These are phyloP conservation scores for Didymellaceae sp. DNA, from an alignment of 2,329 filamentous ascomycete genomes.

Conservation along the genomic window DNA sequence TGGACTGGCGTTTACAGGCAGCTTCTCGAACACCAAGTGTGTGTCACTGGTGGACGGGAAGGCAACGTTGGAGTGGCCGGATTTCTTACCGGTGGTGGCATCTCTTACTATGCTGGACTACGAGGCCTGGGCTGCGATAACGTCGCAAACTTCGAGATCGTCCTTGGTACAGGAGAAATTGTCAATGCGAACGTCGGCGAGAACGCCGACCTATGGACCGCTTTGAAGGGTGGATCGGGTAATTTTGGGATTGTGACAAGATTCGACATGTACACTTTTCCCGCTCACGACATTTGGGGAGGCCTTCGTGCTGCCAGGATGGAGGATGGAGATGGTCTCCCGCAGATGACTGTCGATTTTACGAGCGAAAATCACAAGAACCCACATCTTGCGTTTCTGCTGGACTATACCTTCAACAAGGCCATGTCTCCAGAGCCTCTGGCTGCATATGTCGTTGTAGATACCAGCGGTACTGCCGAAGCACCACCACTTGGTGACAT, in stretches of 20 bases:
- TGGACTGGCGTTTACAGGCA: conserved; percentile 48
- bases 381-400: conserved; percentile 19
- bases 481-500: conserved; percentile 6
- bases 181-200: conserved; percentile 46
- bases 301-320: conserved; percentile 11
- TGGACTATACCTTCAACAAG: conserved; percentile 17
- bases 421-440: conserved; percentile 4
- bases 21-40: conserved; percentile 24
- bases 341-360: conserved; percentile 19
- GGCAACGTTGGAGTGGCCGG: conserved; percentile 39
- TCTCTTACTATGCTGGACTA: conserved; percentile 3
- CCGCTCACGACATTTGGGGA: conserved; percentile 24
- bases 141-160: conserved; percentile 40
- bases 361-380: conserved; percentile 31
- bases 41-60: conserved; percentile 30
- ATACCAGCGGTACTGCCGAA: conserved; percentile 15
- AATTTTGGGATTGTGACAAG: conserved; percentile 54
- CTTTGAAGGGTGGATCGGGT: conserved; percentile 53
- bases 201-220: conserved; percentile 48
- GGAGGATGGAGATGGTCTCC: neutral
- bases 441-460: conserved; percentile 12
- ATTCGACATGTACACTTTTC: conserved; percentile 46
- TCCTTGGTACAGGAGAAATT: conserved; percentile 47
- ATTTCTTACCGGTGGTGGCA: conserved; percentile 42
- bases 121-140: conserved; percentile 31